A percentile compares a stretch with the other conserved stretches of the same genome.
Evolutionary conservation across 768 basidiomycete species (phyloP).

Genomic region (Collybia sordida): DNA sequence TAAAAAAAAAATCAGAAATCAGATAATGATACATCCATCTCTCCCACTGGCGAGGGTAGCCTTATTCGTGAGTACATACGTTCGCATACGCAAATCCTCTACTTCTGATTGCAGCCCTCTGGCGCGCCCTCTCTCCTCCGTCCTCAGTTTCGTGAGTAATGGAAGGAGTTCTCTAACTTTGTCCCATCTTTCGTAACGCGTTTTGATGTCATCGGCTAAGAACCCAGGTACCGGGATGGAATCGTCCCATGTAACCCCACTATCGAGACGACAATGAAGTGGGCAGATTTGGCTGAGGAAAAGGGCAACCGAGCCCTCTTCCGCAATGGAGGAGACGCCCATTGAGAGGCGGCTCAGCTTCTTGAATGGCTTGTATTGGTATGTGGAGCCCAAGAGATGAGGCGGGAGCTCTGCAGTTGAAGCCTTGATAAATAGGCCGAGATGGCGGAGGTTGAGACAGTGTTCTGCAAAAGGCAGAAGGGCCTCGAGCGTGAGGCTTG

Average conservation of each 20-base stretch:
- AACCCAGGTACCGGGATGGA: conserved; percentile 2
- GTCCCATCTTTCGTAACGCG: conserved; percentile 20
- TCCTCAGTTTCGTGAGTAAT: conserved; percentile 6
- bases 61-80: conserved; percentile 39
- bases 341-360: conserved; percentile 38
- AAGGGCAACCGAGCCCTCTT: conserved; percentile 43
- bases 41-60: neutral
- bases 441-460: conserved; percentile 37
- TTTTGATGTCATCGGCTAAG: conserved; percentile 9
- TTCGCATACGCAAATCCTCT: conserved; percentile 49
- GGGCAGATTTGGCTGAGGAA: conserved; percentile 56
- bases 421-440: conserved; percentile 42
- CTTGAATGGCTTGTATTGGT: conserved; percentile 26
- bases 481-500: conserved; percentile 35
- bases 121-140: conserved; percentile 38
- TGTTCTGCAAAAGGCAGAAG: conserved; percentile 40
- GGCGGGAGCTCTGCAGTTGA: conserved; percentile 21
- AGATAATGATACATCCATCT: conserved; percentile 7
- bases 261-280: conserved; percentile 36
- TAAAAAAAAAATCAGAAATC: neutral
- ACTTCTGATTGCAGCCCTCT: conserved; percentile 41
- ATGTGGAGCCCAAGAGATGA: conserved; percentile 9
- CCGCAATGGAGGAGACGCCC: conserved; percentile 47
- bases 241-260: conserved; percentile 51
- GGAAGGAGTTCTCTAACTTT: conserved; percentile 10